A percentile compares a stretch with the other conserved stretches of the same genome.
phyloP scores from a whole-genome alignment of 352 stramenopile species.

The Phytophthora sojae region DNA sequence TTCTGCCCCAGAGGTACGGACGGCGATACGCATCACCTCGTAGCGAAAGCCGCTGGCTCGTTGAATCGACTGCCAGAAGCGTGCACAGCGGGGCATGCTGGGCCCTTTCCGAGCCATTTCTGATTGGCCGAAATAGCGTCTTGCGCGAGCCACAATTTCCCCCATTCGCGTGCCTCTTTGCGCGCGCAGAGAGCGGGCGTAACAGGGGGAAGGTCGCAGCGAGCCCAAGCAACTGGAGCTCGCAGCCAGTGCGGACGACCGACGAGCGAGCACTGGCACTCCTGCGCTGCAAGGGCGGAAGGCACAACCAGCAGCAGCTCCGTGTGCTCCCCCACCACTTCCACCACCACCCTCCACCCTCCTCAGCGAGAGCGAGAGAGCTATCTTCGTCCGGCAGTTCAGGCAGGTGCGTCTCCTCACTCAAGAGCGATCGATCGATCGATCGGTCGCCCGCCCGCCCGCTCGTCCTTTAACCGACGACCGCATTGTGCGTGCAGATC shows the following conservation, averaged over 20 bases:
- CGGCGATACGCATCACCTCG: conserved; percentile 5
- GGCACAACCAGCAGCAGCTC: background rate
- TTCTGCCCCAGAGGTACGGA: conserved; percentile 36
- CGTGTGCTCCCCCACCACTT: background rate
- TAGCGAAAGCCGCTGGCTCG: conserved; percentile 21
- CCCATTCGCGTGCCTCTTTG: conserved; percentile 30
- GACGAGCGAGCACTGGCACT: conserved; percentile 15
- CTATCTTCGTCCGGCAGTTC: background rate
- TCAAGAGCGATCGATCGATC: no score
- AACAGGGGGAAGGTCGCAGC: conserved; percentile 26
- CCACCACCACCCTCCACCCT: background rate
- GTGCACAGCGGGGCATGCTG: no score
- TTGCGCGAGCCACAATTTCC: conserved; percentile 27
- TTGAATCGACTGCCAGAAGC: conserved; percentile 12
- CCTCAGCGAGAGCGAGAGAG: background rate
- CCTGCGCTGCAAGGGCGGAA: conserved; percentile 15
- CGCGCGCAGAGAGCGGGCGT: conserved; percentile 14
- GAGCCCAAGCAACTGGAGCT: conserved; percentile 14
- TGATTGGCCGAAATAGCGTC: background rate
- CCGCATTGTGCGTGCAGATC: background rate
- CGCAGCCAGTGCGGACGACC: conserved; percentile 21
- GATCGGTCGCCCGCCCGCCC: no score
- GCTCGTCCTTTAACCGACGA: background rate
- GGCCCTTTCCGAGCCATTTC: background rate
- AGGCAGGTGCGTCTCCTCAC: background rate